phyloP scores from a whole-genome alignment of 169 alveolate species.

The Cryptosporidium muris region DNA sequence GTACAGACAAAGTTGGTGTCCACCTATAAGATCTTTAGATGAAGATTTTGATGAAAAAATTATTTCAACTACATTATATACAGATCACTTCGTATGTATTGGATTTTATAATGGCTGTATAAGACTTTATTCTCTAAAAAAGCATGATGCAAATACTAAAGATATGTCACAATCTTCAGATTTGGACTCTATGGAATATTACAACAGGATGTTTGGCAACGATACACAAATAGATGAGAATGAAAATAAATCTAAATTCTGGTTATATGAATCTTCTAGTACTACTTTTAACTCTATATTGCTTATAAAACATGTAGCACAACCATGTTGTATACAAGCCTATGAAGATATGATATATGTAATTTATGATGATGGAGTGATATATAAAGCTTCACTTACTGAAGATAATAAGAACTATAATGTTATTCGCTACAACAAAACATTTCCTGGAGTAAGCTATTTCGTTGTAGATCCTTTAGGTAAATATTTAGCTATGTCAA shows the following conservation, averaged over 20 bases:
- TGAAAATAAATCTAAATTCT: neutral
- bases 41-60: conserved; percentile 41
- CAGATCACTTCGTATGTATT: conserved; percentile 15
- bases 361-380: conserved; percentile 56
- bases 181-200: neutral
- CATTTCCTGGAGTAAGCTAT: conserved; percentile 24
- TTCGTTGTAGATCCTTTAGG: conserved; percentile 33
- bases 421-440: conserved; percentile 39
- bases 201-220: conserved; percentile 47
- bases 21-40: conserved; percentile 10
- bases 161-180: neutral
- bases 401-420: conserved; percentile 8
- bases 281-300: conserved; percentile 2
- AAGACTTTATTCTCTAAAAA: conserved; percentile 13
- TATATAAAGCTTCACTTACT: conserved; percentile 10
- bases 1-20: conserved; percentile 35
- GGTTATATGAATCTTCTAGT: conserved; percentile 17
- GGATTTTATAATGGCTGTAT: conserved; percentile 64
- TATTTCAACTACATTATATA: conserved; percentile 41
- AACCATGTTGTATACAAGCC: conserved; percentile 50
- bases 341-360: conserved; percentile 26
- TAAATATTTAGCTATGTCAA: conserved; percentile 46
- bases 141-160: neutral
- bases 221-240: conserved; percentile 42
- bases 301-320: conserved; percentile 56